A percentile compares a stretch with the other conserved stretches of the same genome.
phyloP scores from a whole-genome alignment of 495 filamentous ascomycete genomes.

The Hypoxylon fragiforme region DNA sequence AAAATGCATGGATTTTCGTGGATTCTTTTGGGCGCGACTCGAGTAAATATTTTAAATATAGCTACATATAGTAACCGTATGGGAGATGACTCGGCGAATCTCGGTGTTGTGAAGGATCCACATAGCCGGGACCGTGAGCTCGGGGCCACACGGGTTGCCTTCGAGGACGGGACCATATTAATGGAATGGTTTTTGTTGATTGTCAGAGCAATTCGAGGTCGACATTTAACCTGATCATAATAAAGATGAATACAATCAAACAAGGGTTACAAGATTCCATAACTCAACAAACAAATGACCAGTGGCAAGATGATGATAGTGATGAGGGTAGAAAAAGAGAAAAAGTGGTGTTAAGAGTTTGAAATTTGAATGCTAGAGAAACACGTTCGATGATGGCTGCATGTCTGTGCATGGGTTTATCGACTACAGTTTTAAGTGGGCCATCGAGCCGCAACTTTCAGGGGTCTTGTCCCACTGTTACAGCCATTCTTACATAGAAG shows the following conservation, averaged over 20 bases:
- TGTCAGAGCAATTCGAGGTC: background rate
- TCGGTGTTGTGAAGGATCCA: constrained; percentile 27
- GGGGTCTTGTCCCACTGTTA: constrained; percentile 1
- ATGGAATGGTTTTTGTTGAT: too few relatives aligned
- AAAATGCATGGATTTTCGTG: constrained; percentile 12
- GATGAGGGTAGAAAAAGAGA: constrained; percentile 4
- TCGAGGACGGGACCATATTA: constrained; percentile 16
- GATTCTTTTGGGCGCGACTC: constrained; percentile 13
- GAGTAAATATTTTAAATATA: constrained; percentile 9
- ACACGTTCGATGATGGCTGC: background rate
- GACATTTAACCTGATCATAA: background rate
- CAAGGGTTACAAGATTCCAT: background rate
- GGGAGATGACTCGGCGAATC: constrained; percentile 30
- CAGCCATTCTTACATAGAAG: background rate
- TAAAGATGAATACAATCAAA: background rate
- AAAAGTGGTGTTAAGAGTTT: constrained; percentile 29
- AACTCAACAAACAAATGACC: background rate
- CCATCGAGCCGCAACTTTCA: constrained; percentile 23
- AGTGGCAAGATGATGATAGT: constrained; percentile 6
- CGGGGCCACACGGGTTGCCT: constrained; percentile 27
- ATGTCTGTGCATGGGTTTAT: too few relatives aligned
- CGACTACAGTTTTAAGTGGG: constrained; percentile 8
- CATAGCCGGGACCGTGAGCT: constrained; percentile 29
- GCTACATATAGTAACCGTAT: too few relatives aligned
- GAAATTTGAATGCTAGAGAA: constrained; percentile 31